These are phyloP conservation scores for Alternaria brassicae DNA, from an alignment of 2,329 filamentous ascomycete species.

Conservation along the genomic window DNA sequence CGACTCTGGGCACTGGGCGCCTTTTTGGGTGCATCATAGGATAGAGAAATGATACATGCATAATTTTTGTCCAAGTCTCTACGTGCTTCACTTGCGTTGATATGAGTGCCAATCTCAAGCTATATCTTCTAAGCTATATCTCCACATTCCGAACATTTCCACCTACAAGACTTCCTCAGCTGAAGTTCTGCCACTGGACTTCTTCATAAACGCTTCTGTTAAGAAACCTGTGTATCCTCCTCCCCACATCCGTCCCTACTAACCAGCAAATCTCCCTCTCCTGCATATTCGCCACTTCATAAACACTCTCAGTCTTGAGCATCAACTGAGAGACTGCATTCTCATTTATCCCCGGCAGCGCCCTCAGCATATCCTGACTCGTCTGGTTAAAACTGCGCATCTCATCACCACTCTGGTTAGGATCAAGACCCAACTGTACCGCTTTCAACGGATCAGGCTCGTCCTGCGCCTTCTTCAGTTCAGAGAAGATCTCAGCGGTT, in stretches of 20 bases:
- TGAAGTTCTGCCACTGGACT: slow-evolving; percentile 33
- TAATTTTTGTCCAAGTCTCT: neutral
- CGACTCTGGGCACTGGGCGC: neutral
- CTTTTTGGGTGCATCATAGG: slow-evolving; percentile 3
- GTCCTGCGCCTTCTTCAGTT: slow-evolving; percentile 85
- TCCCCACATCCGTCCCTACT: slow-evolving; percentile 78
- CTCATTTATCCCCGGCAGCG: slow-evolving; percentile 78
- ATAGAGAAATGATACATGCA: slow-evolving; percentile 12
- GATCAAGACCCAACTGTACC: slow-evolving; percentile 79
- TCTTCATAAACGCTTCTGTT: slow-evolving; percentile 62
- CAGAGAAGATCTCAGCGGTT: slow-evolving; percentile 95
- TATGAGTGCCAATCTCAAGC: too few relatives aligned
- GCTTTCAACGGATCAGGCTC: slow-evolving; percentile 92
- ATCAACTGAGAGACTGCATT: slow-evolving; percentile 78
- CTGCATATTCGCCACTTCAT: slow-evolving; percentile 86
- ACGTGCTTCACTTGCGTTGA: too few relatives aligned
- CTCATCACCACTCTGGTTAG: slow-evolving; percentile 60
- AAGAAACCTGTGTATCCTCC: slow-evolving; percentile 83
- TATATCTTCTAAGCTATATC: too few relatives aligned
- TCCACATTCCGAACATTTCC: too few relatives aligned
- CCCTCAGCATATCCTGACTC: slow-evolving; percentile 87
- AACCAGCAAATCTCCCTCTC: slow-evolving; percentile 73
- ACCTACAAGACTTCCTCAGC: too few relatives aligned
- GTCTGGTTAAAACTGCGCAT: slow-evolving; percentile 79
- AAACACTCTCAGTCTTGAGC: slow-evolving; percentile 75